Conservation (phyloP, 768 basidiomycete species). For the Megacollybia marginata region DNA sequence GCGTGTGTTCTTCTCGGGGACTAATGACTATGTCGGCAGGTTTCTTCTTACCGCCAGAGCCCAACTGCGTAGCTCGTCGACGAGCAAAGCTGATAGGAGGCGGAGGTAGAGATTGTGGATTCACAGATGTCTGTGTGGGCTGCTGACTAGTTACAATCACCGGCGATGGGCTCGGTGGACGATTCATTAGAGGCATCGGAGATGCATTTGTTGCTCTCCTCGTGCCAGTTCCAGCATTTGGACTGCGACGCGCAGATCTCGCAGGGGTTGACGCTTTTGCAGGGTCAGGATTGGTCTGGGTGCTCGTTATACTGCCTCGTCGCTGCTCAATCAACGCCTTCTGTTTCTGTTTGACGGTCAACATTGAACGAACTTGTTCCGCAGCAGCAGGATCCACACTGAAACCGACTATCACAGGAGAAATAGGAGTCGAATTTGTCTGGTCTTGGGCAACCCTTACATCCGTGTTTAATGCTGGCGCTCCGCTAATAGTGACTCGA, state of each 20-base stretch:
- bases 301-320: constrained; percentile 47
- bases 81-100: constrained; percentile 74
- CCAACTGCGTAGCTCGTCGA: constrained; percentile 60
- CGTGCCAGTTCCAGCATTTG: constrained; percentile 21
- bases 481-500: constrained; percentile 63
- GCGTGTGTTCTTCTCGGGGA: constrained; percentile 48
- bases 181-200: constrained; percentile 16
- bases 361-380: constrained; percentile 57
- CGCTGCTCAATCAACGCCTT: constrained; percentile 67
- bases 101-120: constrained; percentile 49
- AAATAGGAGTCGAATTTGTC: constrained; percentile 48
- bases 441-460: constrained; percentile 35
- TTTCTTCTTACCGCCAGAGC: constrained; percentile 51
- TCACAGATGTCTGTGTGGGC: constrained; percentile 17
- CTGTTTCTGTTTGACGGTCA: constrained; percentile 62
- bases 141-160: constrained; percentile 16
- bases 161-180: constrained; percentile 27
- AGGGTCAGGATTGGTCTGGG: constrained; percentile 24
- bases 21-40: constrained; percentile 77
- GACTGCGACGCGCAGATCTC: constrained; percentile 30
- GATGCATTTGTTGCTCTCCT: constrained; percentile 18
- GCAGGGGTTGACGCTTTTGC: constrained; percentile 2
- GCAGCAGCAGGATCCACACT: constrained; percentile 47
- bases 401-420: constrained; percentile 60
- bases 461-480: constrained; percentile 46